Percentiles rank a stretch among this genome's conserved stretches.
These are phyloP conservation scores for Pouteria glomerata DNA, from an alignment of 148 eudicot genomes.

Conservation along the genomic window DNA sequence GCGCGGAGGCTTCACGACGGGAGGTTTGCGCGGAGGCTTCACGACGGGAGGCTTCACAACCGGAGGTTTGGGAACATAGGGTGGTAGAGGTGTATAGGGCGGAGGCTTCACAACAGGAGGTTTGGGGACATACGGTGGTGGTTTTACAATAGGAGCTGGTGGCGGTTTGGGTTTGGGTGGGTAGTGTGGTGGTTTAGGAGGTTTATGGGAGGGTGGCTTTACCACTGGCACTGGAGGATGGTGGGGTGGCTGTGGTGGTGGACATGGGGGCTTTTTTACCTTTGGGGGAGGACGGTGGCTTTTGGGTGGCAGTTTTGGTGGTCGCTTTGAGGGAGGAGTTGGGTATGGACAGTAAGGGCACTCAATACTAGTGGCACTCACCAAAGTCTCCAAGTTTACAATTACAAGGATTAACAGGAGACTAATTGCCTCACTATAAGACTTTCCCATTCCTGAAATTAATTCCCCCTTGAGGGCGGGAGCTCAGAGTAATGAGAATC, in stretches of 20 bases:
- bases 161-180: too few relatives aligned
- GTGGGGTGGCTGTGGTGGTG: not conserved
- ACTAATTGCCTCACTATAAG: too few relatives aligned
- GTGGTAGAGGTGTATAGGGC: conserved; percentile 18
- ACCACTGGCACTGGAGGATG: conserved; percentile 13
- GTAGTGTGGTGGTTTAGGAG: too few relatives aligned
- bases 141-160: conserved; percentile 19
- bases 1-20: conserved; percentile 6
- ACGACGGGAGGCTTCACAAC: not conserved
- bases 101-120: conserved; percentile 26
- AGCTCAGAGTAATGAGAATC: too few relatives aligned
- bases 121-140: conserved; percentile 23
- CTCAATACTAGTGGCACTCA: conserved; percentile 6
- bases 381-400: conserved; percentile 1
- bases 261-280: conserved; percentile 1
- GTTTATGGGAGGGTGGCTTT: conserved; percentile 21
- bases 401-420: too few relatives aligned
- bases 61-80: too few relatives aligned
- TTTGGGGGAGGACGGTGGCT: not conserved
- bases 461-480: too few relatives aligned
- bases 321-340: conserved; percentile 26
- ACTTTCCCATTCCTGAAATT: too few relatives aligned
- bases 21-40: not conserved
- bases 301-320: conserved; percentile 14
- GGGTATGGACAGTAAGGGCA: conserved; percentile 12